Percentiles rank a stretch among this genome's conserved stretches.
phyloP scores from a whole-genome alignment of 2,329 filamentous ascomycete species.

The Microcyclospora tardicrescens region DNA sequence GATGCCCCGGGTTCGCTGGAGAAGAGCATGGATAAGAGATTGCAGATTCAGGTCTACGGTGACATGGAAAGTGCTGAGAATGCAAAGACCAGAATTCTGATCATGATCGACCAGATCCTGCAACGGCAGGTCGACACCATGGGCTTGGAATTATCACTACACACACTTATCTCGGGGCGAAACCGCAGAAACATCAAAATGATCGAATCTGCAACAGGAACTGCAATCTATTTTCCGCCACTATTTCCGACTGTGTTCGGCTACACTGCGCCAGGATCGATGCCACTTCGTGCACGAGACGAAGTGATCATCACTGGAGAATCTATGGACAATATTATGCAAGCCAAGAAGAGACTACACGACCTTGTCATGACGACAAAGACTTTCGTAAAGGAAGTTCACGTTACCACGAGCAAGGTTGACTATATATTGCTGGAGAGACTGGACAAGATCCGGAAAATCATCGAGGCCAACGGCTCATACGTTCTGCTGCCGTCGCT shows the following conservation, averaged over 20 bases:
- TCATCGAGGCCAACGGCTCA: constrained; percentile 90
- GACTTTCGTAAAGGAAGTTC: constrained; percentile 71
- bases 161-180: constrained; percentile 84
- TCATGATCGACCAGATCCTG: constrained; percentile 91
- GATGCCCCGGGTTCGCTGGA: constrained; percentile 70
- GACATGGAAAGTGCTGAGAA: constrained; percentile 93
- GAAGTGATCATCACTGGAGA: constrained; percentile 95
- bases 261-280: constrained; percentile 70
- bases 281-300: constrained; percentile 63
- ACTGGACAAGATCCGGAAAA: constrained; percentile 92
- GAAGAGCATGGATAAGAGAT: constrained; percentile 72
- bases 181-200: constrained; percentile 95
- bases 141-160: constrained; percentile 72
- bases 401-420: constrained; percentile 81
- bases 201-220: constrained; percentile 89
- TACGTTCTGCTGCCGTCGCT: constrained; percentile 86
- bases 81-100: constrained; percentile 87
- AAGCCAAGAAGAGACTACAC: constrained; percentile 82
- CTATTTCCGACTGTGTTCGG: constrained; percentile 85
- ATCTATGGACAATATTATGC: constrained; percentile 66
- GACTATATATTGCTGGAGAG: constrained; percentile 85
- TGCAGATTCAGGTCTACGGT: constrained; percentile 86
- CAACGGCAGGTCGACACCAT: constrained; percentile 64
- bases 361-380: constrained; percentile 72
- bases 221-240: constrained; percentile 94